These are phyloP conservation scores for Fusarium pseudonygamai DNA, from an alignment of 2,329 filamentous ascomycete species.

Conservation along the genomic window DNA sequence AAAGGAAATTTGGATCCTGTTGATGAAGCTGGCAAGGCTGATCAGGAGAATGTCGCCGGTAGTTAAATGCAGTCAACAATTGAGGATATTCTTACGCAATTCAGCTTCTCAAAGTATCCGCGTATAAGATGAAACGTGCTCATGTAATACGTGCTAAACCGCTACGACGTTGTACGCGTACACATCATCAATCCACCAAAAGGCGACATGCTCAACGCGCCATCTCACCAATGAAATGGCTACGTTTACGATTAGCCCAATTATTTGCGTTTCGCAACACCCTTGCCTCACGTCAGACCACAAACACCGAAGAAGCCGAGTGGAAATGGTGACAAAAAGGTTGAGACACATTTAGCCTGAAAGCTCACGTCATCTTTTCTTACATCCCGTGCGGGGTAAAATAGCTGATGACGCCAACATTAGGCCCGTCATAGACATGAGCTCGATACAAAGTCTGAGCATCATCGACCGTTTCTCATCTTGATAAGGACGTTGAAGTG, in stretches of 20 bases:
- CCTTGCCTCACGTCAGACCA: conserved; percentile 23
- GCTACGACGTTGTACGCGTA: conserved; percentile 18
- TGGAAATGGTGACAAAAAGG: not conserved
- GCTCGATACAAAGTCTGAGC: conserved; percentile 9
- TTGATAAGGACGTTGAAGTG: not conserved
- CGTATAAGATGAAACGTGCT: not conserved
- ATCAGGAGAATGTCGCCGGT: conserved; percentile 11
- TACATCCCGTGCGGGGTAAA: conserved; percentile 21
- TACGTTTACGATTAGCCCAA: not conserved
- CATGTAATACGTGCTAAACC: not conserved
- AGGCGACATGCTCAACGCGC: conserved; percentile 19
- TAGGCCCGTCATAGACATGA: not conserved
- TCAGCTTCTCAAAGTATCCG: fast-evolving
- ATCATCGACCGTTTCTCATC: conserved; percentile 22
- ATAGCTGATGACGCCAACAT: conserved; percentile 33
- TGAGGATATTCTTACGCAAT: not conserved
- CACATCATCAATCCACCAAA: not conserved
- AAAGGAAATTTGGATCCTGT: conserved; percentile 18
- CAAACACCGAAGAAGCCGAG: conserved; percentile 16
- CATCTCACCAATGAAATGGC: not conserved
- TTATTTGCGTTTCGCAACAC: not conserved
- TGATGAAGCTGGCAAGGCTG: not conserved
- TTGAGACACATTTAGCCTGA: not conserved
- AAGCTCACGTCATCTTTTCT: not conserved
- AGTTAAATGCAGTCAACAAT: not conserved